These are phyloP conservation scores for Mollisia scopiformis DNA, from an alignment of 2,329 filamentous ascomycete species.

Conservation along the genomic window DNA sequence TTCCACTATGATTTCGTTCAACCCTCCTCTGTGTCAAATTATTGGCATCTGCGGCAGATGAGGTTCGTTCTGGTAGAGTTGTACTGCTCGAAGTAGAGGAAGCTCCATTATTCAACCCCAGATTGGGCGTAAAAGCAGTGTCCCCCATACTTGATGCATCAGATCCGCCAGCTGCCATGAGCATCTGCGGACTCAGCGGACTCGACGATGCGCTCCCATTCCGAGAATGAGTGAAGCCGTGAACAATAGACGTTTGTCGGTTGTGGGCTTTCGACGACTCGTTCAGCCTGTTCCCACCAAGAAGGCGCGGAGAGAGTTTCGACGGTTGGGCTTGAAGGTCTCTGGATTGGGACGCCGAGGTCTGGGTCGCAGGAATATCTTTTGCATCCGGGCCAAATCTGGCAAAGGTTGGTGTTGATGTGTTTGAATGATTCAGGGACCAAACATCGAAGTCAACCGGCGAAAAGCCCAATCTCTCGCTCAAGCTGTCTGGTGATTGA, in stretches of 20 bases:
- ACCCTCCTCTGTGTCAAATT: constrained; percentile 53
- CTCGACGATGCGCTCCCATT: constrained; percentile 87
- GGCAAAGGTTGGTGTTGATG: constrained; percentile 24
- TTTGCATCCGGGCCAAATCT: constrained; percentile 26
- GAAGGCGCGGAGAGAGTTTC: constrained; percentile 33
- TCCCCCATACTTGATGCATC: constrained; percentile 38
- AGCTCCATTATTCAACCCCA: constrained; percentile 30
- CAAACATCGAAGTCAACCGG: constrained; percentile 34
- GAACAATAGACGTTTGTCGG: constrained; percentile 94
- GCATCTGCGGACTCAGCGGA: constrained; percentile 86
- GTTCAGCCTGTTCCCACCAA: constrained; percentile 43
- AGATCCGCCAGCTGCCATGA: constrained; percentile 63
- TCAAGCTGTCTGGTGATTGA: constrained; percentile 28
- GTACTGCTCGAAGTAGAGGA: constrained; percentile 36
- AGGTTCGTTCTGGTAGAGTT: constrained; percentile 36
- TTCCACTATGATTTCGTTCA: constrained; percentile 66
- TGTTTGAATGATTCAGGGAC: constrained; percentile 34
- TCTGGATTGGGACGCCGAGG: constrained; percentile 23
- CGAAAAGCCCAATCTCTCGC: constrained; percentile 30
- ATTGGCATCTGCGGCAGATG: constrained; percentile 49
- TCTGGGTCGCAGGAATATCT: constrained; percentile 26
- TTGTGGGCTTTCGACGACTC: constrained; percentile 72
- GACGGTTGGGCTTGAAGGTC: constrained; percentile 28
- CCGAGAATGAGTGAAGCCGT: constrained; percentile 90
- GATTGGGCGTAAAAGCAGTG: constrained; percentile 28